phyloP scores from a whole-genome alignment of 2,329 filamentous ascomycete species.

The Fusarium euwallaceae region DNA sequence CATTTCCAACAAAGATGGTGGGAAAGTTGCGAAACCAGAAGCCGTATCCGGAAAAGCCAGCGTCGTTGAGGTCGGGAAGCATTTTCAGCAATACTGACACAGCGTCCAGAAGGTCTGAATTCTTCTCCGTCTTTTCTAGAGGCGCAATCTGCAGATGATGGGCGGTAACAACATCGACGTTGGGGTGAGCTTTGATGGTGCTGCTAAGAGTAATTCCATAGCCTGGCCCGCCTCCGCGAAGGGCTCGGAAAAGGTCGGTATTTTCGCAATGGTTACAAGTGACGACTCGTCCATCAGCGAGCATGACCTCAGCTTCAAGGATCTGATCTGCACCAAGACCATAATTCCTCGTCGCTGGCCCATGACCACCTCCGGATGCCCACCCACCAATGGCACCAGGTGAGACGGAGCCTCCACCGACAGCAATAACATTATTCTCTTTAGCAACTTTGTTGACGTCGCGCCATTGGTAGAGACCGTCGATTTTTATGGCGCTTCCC shows the following conservation, averaged over 20 bases:
- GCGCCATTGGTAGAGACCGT: slow-evolving; percentile 33
- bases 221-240: slow-evolving; percentile 30
- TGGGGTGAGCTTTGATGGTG: slow-evolving; percentile 30
- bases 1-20: slow-evolving; percentile 19
- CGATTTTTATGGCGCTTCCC: slow-evolving; percentile 22
- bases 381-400: slow-evolving; percentile 33
- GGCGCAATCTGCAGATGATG: slow-evolving; percentile 22
- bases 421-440: slow-evolving; percentile 27
- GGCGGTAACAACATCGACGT: slow-evolving; percentile 17
- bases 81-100: slow-evolving; percentile 6
- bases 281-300: slow-evolving; percentile 16
- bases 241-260: slow-evolving; percentile 25
- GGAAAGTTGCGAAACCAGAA: slow-evolving; percentile 35
- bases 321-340: slow-evolving; percentile 32
- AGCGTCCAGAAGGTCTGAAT: slow-evolving; percentile 17
- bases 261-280: slow-evolving; percentile 31
- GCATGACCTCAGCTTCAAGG: slow-evolving; percentile 31
- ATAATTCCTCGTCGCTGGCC: slow-evolving; percentile 33
- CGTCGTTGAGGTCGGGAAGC: slow-evolving; percentile 33
- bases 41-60: slow-evolving; percentile 31
- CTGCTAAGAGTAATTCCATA: slow-evolving; percentile 29
- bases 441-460: slow-evolving; percentile 32
- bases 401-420: slow-evolving; percentile 29
- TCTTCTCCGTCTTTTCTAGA: slow-evolving; percentile 24
- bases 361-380: slow-evolving; percentile 32